These are phyloP conservation scores for Macrolepiota albuminosa DNA, from an alignment of 768 basidiomycete genomes.

Conservation along the genomic window DNA sequence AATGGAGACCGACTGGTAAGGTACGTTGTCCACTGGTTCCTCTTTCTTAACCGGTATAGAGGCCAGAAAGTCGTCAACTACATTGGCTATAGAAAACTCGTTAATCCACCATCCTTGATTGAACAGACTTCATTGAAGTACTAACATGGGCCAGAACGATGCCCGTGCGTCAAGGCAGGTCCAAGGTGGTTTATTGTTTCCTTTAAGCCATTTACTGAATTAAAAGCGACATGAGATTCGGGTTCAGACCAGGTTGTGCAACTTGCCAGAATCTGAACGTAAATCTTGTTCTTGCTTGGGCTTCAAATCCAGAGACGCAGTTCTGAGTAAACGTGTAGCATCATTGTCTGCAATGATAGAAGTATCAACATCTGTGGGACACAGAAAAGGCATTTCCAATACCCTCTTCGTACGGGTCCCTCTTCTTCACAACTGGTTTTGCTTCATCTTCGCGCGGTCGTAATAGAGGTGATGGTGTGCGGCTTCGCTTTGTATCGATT, in stretches of 20 bases:
- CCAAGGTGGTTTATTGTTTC: background rate
- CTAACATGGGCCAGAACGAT: background rate
- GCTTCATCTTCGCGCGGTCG: background rate
- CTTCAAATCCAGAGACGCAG: background rate
- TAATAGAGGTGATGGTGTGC: background rate
- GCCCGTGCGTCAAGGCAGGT: background rate
- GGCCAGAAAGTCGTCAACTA: background rate
- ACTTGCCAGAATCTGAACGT: background rate
- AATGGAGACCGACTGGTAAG: background rate
- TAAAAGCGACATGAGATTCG: background rate
- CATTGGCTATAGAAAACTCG: background rate
- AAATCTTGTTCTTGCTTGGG: background rate
- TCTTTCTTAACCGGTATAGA: background rate
- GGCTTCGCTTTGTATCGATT: background rate
- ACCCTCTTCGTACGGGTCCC: slow-evolving; percentile 19
- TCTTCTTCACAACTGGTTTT: slow-evolving; percentile 6
- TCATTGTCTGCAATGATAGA: slow-evolving; percentile 7
- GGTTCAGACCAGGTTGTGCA: background rate
- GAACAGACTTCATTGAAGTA: background rate
- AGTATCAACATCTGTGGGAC: background rate
- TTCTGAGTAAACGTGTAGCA: slow-evolving; percentile 3
- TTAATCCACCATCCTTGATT: background rate
- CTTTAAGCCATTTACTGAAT: background rate
- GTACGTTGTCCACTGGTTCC: background rate
- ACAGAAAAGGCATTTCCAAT: background rate